phyloP scores from a whole-genome alignment of 23 red algal genomes.

The Gracilariopsis chorda region DNA sequence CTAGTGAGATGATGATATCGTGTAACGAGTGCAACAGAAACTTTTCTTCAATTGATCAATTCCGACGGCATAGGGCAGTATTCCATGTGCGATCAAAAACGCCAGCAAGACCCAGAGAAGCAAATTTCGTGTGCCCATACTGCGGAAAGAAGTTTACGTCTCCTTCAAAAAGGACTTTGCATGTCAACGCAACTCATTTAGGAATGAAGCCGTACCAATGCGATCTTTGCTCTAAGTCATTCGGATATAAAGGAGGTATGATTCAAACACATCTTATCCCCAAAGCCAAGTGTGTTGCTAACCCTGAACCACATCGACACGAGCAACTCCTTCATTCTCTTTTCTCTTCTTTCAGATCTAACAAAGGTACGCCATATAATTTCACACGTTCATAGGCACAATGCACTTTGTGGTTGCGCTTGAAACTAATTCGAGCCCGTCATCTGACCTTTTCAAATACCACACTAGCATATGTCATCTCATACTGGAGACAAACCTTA shows the following conservation, averaged over 20 bases:
- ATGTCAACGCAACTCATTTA: slow-evolving; percentile 24
- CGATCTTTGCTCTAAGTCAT: slow-evolving; percentile 24
- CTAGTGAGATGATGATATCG: neutral
- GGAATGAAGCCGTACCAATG: slow-evolving; percentile 32
- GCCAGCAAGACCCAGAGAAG: neutral
- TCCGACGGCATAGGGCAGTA: slow-evolving; percentile 22
- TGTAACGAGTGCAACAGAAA: slow-evolving; percentile 18
- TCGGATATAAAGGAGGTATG: slow-evolving; percentile 57
- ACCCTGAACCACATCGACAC: too few relatives aligned
- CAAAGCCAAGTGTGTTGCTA: neutral
- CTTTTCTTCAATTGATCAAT: neutral
- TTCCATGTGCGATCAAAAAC: slow-evolving; percentile 26
- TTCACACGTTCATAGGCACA: too few relatives aligned
- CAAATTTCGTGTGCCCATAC: slow-evolving; percentile 9
- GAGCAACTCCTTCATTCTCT: too few relatives aligned
- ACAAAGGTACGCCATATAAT: too few relatives aligned
- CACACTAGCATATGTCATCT: slow-evolving; percentile 22
- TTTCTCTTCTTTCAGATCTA: too few relatives aligned
- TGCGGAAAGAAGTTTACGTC: slow-evolving; percentile 47
- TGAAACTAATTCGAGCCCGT: too few relatives aligned
- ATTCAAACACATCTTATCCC: neutral
- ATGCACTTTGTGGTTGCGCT: too few relatives aligned
- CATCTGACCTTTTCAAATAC: too few relatives aligned
- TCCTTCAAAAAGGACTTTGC: slow-evolving; percentile 40
- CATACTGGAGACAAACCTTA: slow-evolving; percentile 42